These are phyloP conservation scores for Mychonastes homosphaera DNA, from an alignment of 139 green algal genomes.

Conservation along the genomic window DNA sequence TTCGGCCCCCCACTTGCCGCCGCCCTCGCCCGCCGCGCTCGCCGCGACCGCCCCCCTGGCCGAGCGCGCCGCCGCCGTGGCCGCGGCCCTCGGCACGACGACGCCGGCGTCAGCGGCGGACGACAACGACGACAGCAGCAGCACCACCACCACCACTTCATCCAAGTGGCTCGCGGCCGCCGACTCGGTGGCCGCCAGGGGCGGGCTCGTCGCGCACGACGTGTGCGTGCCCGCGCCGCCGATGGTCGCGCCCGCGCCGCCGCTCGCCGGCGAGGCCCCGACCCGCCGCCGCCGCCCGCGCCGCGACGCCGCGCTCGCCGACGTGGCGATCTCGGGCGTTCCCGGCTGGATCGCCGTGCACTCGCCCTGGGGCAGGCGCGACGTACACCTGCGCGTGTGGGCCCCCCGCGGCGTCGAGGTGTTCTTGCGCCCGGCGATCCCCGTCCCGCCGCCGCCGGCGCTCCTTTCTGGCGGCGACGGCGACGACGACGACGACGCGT, in stretches of 20 bases:
- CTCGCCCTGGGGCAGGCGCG: conserved; percentile 14
- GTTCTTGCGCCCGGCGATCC: conserved; percentile 69
- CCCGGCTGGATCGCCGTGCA: conserved; percentile 28
- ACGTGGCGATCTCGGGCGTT: conserved; percentile 67
- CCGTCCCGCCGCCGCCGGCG: conserved; percentile 22
- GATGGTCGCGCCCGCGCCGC: too few relatives aligned
- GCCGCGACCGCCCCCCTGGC: conserved; percentile 31
- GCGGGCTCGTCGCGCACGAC: conserved; percentile 40
- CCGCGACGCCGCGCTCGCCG: conserved; percentile 21
- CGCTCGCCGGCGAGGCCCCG: conserved; percentile 18
- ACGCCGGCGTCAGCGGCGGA: conserved; percentile 17
- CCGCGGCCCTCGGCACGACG: conserved; percentile 28
- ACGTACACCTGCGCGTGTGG: conserved; percentile 53
- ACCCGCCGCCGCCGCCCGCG: conserved; percentile 2
- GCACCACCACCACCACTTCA: too few relatives aligned
- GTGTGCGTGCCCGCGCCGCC: conserved; percentile 13
- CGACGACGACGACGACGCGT: not conserved
- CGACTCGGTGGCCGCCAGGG: conserved; percentile 22
- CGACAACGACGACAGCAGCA: not conserved
- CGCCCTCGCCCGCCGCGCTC: conserved; percentile 4
- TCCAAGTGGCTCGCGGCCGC: too few relatives aligned
- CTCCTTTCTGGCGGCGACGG: conserved; percentile 1
- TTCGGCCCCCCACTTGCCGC: conserved; percentile 2
- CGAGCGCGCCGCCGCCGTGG: conserved; percentile 18
- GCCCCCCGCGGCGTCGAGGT: conserved; percentile 74